Evolutionary conservation across 2,329 filamentous ascomycete species (phyloP).

Genomic region (Arachnomyces sp.): DNA sequence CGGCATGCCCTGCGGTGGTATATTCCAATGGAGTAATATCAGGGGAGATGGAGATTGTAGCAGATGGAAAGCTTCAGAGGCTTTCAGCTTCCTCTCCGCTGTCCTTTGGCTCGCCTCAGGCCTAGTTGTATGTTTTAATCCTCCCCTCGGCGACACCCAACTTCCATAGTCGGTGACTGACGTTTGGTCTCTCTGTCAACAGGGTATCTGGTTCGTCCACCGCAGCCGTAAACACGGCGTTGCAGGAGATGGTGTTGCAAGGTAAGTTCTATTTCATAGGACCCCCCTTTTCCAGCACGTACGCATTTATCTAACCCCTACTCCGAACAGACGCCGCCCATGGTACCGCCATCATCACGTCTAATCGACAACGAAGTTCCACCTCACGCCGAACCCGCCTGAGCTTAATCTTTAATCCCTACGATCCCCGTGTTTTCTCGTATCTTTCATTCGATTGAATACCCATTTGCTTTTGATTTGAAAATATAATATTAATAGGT

Average conservation of each 20-base stretch:
- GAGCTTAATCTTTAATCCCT: no score
- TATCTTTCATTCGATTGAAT: no score
- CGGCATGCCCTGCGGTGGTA: constrained; percentile 44
- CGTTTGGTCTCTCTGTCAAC: background rate
- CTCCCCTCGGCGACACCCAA: background rate
- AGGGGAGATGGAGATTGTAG: constrained; percentile 47
- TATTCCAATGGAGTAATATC: constrained; percentile 55
- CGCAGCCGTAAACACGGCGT: constrained; percentile 9
- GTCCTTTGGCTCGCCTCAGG: constrained; percentile 61
- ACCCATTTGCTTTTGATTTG: no score
- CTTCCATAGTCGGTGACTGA: background rate
- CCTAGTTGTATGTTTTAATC: constrained; percentile 37
- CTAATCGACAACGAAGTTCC: no score
- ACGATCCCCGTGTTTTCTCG: no score
- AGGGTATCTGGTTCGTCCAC: constrained; percentile 15
- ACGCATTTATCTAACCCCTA: no score
- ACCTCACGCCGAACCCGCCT: no score
- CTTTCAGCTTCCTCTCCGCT: constrained; percentile 63
- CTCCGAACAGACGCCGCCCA: no score
- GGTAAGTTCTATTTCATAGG: background rate
- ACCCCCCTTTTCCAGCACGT: no score
- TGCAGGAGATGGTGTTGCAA: constrained; percentile 9
- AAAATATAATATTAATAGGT: no score
- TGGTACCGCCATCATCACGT: no score
- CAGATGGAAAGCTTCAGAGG: constrained; percentile 62